Conservation (phyloP, 2,329 filamentous ascomycete species). For the Claviceps monticola region DNA sequence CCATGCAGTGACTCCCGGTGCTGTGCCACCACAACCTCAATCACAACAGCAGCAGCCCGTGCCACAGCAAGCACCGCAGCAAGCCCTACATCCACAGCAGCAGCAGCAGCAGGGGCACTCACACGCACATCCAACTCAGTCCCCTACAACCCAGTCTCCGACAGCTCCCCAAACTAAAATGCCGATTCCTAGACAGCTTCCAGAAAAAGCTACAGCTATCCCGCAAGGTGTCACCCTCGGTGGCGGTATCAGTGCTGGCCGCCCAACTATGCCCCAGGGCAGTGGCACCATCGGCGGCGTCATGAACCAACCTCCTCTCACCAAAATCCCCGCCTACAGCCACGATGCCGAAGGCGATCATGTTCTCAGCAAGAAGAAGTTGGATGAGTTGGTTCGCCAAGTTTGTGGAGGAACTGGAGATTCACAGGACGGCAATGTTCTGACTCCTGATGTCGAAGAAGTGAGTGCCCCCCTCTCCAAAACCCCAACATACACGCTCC, state of each 20-base stretch:
- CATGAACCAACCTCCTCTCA: slow-evolving; percentile 74
- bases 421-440: slow-evolving; percentile 56
- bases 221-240: slow-evolving; percentile 61
- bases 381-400: slow-evolving; percentile 88
- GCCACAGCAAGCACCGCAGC: slow-evolving; percentile 19
- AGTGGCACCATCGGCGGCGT: slow-evolving; percentile 65
- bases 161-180: slow-evolving; percentile 46
- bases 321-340: slow-evolving; percentile 68
- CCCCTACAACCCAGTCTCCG: slow-evolving; percentile 26
- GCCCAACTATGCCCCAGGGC: slow-evolving; percentile 76
- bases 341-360: slow-evolving; percentile 86
- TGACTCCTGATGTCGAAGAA: slow-evolving; percentile 92
- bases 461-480: slow-evolving; percentile 32
- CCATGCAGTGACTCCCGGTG: slow-evolving; percentile 20
- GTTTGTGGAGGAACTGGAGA: slow-evolving; percentile 72
- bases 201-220: slow-evolving; percentile 49
- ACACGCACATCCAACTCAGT: slow-evolving; percentile 35
- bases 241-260: slow-evolving; percentile 45
- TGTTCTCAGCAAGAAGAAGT: slow-evolving; percentile 92
- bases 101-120: slow-evolving; percentile 24
- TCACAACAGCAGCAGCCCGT: slow-evolving; percentile 15
- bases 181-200: slow-evolving; percentile 69
- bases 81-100: slow-evolving; percentile 15
- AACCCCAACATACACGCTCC: background rate
- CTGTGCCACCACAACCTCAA: slow-evolving; percentile 21